Percentiles rank a stretch among this genome's conserved stretches.
These are phyloP conservation scores for Lathyrus aphaca DNA, from an alignment of 306 rosid species.

Conservation along the genomic window DNA sequence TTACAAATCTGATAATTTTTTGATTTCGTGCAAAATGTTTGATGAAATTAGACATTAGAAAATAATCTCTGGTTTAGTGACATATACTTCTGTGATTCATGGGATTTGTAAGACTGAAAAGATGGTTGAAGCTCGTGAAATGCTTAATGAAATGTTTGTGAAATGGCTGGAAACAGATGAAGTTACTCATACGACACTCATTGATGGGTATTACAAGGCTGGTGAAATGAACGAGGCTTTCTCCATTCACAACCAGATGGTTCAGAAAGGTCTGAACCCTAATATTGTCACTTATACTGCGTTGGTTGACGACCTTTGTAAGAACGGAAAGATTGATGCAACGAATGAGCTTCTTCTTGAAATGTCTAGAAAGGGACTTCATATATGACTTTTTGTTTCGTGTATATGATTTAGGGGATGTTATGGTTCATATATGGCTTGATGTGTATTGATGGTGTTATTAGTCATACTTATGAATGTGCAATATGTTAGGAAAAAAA, in stretches of 20 bases:
- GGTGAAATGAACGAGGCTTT: conserved; percentile 80
- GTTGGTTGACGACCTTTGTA: conserved; percentile 84
- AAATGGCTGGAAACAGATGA: conserved; percentile 77
- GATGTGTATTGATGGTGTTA: too few species aligned
- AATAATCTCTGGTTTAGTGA: conserved; percentile 64
- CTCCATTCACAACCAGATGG: conserved; percentile 83
- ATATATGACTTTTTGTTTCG: too few species aligned
- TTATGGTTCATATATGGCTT: too few species aligned
- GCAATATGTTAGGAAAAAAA: too few species aligned
- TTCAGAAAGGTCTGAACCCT: conserved; percentile 63
- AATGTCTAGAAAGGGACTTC: conserved; percentile 77
- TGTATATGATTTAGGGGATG: too few species aligned
- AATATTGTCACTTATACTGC: conserved; percentile 80
- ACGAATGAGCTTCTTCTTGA: conserved; percentile 87
- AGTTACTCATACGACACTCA: conserved; percentile 71
- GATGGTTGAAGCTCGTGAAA: conserved; percentile 62
- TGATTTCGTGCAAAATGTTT: conserved; percentile 56
- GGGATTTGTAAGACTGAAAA: conserved; percentile 71
- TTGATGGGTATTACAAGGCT: conserved; percentile 81
- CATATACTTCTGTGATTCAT: conserved; percentile 71
- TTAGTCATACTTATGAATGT: too few species aligned
- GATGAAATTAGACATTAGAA: conserved; percentile 63
- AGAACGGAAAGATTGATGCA: conserved; percentile 71
- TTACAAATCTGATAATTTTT: conserved; percentile 63
- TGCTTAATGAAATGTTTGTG: conserved; percentile 62